Evolutionary conservation across 441 rosid genomes (phyloP).

Genomic region (Eruca vesicaria): DNA sequence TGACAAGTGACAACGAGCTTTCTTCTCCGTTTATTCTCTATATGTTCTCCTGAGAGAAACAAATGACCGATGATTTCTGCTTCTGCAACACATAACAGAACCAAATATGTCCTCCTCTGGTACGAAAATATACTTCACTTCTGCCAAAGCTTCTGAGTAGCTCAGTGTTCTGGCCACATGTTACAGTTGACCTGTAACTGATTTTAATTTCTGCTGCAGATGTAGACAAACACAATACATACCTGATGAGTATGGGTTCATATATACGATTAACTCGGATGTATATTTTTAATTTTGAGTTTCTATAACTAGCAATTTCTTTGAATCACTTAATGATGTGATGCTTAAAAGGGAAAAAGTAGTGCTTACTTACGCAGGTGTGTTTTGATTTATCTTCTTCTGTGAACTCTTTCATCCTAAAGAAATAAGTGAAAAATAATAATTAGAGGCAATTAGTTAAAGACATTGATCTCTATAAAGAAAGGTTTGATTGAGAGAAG

Average conservation of each 20-base stretch:
- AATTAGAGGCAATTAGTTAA: neutral
- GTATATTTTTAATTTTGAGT: neutral
- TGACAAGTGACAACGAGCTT: conserved; percentile 4
- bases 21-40: conserved; percentile 21
- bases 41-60: neutral
- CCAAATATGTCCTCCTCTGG: neutral
- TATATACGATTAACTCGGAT: neutral
- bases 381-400: conserved; percentile 73
- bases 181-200: neutral
- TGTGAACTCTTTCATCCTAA: conserved; percentile 64
- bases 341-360: neutral
- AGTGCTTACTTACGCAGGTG: conserved; percentile 54
- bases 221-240: conserved; percentile 3
- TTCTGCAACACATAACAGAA: conserved; percentile 18
- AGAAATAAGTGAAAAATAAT: conserved; percentile 20
- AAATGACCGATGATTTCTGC: conserved; percentile 15
- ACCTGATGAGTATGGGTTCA: neutral
- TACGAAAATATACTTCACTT: neutral
- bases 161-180: neutral
- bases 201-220: conserved; percentile 16
- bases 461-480: neutral
- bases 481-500: neutral
- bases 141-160: neutral
- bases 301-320: neutral
- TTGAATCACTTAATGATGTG: neutral